Evolutionary conservation across 345 rosid species (phyloP).

Genomic region (Sonneratia alba): DNA sequence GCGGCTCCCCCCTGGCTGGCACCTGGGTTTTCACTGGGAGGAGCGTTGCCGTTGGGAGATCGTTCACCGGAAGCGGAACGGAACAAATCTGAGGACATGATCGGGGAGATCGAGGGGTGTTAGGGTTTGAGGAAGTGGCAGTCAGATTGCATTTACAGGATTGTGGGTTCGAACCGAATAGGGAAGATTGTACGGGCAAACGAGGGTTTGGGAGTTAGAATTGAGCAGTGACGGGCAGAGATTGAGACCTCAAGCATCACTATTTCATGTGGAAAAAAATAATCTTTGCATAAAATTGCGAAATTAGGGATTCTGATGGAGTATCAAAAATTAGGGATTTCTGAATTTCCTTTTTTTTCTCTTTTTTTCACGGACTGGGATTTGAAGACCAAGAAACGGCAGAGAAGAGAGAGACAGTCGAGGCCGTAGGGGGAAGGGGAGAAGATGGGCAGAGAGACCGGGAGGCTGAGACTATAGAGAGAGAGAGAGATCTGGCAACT

Average conservation of each 20-base stretch:
- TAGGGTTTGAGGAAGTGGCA: slow-evolving; percentile 24
- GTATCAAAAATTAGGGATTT: not conserved
- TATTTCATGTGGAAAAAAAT: not conserved
- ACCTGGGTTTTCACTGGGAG: slow-evolving; percentile 16
- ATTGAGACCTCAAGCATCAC: not conserved
- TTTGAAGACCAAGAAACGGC: not conserved
- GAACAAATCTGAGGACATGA: slow-evolving; percentile 46
- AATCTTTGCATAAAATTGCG: not conserved
- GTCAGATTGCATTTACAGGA: slow-evolving; percentile 18
- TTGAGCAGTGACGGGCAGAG: not conserved
- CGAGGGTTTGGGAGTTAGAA: not conserved
- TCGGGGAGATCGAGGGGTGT: slow-evolving; percentile 35
- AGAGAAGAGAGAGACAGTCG: not conserved
- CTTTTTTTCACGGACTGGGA: not conserved
- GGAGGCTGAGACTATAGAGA: not conserved
- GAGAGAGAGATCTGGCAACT: too few relatives aligned
- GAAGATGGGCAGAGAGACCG: not conserved
- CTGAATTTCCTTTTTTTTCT: not conserved
- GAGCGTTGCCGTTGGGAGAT: slow-evolving; percentile 25
- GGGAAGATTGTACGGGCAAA: not conserved
- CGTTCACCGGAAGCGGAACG: slow-evolving; percentile 38
- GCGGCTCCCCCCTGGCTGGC: slow-evolving; percentile 9
- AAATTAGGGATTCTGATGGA: not conserved
- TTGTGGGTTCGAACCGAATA: not conserved
- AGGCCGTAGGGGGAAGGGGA: not conserved